Percentiles rank a stretch among this genome's conserved stretches.
These are phyloP conservation scores for Fragaria ananassa DNA, from an alignment of 306 rosid genomes.

Conservation along the genomic window DNA sequence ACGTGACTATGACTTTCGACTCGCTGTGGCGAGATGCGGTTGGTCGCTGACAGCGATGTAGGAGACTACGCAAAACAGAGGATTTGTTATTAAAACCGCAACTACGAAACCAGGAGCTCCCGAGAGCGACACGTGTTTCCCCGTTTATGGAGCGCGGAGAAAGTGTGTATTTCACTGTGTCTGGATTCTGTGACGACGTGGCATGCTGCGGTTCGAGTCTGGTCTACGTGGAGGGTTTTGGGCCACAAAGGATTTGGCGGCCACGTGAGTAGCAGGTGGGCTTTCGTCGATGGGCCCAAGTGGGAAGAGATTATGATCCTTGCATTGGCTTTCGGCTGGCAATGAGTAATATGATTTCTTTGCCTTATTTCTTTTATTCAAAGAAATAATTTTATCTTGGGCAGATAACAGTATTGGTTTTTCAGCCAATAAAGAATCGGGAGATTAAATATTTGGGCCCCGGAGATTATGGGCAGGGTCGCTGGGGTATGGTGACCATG, in stretches of 20 bases:
- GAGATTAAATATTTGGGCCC: constrained; percentile 1
- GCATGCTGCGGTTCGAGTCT: not conserved
- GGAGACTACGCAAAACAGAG: not conserved
- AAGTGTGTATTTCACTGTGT: too few relatives aligned
- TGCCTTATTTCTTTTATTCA: too few relatives aligned
- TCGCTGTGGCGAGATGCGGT: not conserved
- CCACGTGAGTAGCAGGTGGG: not conserved
- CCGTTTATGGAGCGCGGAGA: not conserved
- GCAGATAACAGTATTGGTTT: not conserved
- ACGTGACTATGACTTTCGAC: not conserved
- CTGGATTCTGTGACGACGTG: not conserved
- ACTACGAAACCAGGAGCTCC: not conserved
- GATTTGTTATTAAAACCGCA: not conserved
- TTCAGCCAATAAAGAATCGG: not conserved
- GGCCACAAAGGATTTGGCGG: not conserved
- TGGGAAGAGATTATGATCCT: not conserved
- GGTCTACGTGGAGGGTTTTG: not conserved
- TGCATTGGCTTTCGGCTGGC: not conserved
- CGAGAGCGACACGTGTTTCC: not conserved
- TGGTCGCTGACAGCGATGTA: not conserved
- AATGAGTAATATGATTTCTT: too few relatives aligned
- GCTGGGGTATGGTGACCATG: not conserved
- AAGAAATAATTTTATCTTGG: too few relatives aligned
- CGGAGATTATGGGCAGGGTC: not conserved
- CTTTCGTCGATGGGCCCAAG: not conserved